Evolutionary conservation across 1,284 basidiomycete species (phyloP).

Genomic region (Fistulina hepatica): DNA sequence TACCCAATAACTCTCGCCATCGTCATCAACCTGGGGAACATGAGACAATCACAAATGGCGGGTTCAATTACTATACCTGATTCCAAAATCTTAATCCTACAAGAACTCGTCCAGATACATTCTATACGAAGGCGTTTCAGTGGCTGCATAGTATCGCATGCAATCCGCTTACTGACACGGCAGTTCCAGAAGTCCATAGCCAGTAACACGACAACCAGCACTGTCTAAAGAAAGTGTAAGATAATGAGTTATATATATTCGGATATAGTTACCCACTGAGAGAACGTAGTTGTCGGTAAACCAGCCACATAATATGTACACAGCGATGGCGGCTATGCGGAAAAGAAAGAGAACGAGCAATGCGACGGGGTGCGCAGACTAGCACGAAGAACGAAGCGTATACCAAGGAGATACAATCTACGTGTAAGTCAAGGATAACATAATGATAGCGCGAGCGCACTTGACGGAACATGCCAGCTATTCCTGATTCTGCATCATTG

Average conservation of each 20-base stretch:
- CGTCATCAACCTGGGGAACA: conserved; percentile 70
- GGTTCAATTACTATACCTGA: conserved; percentile 52
- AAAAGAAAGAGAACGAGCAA: conserved; percentile 83
- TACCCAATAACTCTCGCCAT: conserved; percentile 93
- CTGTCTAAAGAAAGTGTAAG: conserved; percentile 46
- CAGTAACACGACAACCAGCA: conserved; percentile 81
- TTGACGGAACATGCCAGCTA: conserved; percentile 66
- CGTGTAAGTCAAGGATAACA: conserved; percentile 2
- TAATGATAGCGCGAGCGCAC: conserved; percentile 27
- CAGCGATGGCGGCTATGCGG: conserved; percentile 71
- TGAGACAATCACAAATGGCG: conserved; percentile 4
- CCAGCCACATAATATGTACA: conserved; percentile 81
- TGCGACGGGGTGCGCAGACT: conserved; percentile 78
- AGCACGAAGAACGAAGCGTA: conserved; percentile 12
- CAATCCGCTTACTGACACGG: conserved; percentile 38
- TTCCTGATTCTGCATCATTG: conserved; percentile 66
- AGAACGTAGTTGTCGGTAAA: conserved; percentile 86
- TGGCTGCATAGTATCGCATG: conserved; percentile 2
- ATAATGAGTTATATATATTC: conserved; percentile 6
- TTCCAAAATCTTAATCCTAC: conserved; percentile 96
- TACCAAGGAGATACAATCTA: conserved; percentile 3
- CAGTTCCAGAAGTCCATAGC: conserved; percentile 98
- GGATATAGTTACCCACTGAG: conserved; percentile 45
- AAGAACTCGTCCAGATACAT: conserved; percentile 82
- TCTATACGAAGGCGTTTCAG: conserved; percentile 34